Conservation (phyloP, 495 filamentous ascomycete genomes). For the Choiromyces venosus region DNA sequence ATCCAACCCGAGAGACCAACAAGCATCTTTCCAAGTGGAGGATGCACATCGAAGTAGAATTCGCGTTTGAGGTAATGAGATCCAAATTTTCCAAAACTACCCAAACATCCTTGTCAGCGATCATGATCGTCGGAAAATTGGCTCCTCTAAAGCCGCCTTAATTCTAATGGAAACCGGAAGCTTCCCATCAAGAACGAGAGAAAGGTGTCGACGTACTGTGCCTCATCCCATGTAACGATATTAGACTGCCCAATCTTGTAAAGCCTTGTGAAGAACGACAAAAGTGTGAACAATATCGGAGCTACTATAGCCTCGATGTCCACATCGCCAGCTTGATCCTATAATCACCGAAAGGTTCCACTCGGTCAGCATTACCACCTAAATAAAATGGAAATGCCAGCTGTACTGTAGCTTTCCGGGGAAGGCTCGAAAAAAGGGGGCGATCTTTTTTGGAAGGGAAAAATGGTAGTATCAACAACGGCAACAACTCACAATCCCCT, state of each 20-base stretch:
- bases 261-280: constrained; percentile 89
- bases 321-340: constrained; percentile 31
- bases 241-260: constrained; percentile 92
- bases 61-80: constrained; percentile 98
- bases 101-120: constrained; percentile 24
- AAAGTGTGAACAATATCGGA: constrained; percentile 76
- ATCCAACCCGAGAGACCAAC: constrained; percentile 93
- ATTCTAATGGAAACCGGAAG: not conserved
- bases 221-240: constrained; percentile 98
- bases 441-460: not conserved
- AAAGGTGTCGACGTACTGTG: constrained; percentile 62
- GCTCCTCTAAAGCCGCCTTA: not conserved
- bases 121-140: not conserved
- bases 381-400: not conserved
- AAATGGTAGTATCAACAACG: not conserved
- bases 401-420: not conserved
- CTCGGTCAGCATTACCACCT: not conserved
- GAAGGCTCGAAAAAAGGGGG: constrained; percentile 18
- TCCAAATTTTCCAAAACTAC: constrained; percentile 96
- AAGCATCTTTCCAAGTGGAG: constrained; percentile 94
- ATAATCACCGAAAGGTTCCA: constrained; percentile 7
- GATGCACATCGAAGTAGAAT: constrained; percentile 99
- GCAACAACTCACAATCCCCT: constrained; percentile 21
- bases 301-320: constrained; percentile 70
- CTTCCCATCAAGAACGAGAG: constrained; percentile 6